A percentile compares a stretch with the other conserved stretches of the same genome.
These are phyloP conservation scores for Lobosporangium transversale DNA, from an alignment of 192 early-diverging fungal species.

Conservation along the genomic window DNA sequence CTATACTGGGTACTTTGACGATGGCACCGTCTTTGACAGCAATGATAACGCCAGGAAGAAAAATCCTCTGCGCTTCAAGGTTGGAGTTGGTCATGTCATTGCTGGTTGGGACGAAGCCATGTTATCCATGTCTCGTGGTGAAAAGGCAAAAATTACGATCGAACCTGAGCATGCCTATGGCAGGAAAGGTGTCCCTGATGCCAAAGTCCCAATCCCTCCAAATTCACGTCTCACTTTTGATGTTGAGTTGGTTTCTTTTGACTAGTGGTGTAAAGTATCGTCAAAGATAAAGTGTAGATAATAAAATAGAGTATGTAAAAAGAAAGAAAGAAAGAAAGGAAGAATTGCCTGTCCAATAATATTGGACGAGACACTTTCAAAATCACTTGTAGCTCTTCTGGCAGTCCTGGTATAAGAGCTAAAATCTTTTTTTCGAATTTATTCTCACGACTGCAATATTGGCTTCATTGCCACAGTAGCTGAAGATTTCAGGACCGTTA, in stretches of 20 bases:
- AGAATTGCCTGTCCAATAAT: no score
- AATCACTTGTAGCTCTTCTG: no score
- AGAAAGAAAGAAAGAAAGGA: no score
- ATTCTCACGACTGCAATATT: no score
- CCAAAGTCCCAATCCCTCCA: constrained; percentile 66
- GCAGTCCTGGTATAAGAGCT: background rate
- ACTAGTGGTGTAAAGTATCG: constrained; percentile 41
- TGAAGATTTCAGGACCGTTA: no score
- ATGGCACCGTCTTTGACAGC: constrained; percentile 77
- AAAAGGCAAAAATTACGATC: constrained; percentile 70
- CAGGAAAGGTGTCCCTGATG: constrained; percentile 62
- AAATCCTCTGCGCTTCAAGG: constrained; percentile 75
- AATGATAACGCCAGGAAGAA: constrained; percentile 73
- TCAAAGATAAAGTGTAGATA: background rate
- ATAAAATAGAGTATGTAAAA: background rate
- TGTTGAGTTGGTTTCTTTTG: constrained; percentile 64
- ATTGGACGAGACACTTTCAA: no score
- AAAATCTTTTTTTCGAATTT: no score
- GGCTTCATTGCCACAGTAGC: no score
- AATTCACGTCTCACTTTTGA: constrained; percentile 73
- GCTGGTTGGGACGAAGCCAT: constrained; percentile 80
- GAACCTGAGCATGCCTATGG: constrained; percentile 74
- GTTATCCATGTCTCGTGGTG: constrained; percentile 71
- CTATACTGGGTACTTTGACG: constrained; percentile 77
- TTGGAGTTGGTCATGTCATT: constrained; percentile 69